Conservation (phyloP, 768 basidiomycete species). For the Dentipellis fragilis region DNA sequence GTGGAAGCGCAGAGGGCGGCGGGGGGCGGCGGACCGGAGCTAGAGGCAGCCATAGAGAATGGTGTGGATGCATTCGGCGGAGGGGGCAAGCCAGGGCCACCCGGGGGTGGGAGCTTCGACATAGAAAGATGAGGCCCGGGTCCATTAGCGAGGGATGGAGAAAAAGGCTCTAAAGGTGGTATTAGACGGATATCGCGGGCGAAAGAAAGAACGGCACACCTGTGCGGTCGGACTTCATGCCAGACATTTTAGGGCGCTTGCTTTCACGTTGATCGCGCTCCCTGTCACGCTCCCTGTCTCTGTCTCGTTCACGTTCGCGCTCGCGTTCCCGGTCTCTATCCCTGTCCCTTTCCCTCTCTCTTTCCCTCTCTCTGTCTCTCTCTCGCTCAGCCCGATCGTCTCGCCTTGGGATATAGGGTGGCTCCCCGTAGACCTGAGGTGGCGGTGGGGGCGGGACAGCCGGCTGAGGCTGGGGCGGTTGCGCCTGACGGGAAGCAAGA, state of each 20-base stretch:
- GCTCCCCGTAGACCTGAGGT: constrained; percentile 8
- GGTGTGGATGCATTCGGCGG: constrained; percentile 13
- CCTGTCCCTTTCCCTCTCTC: constrained; percentile 22
- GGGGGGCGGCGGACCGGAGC: not conserved
- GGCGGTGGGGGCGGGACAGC: constrained; percentile 13
- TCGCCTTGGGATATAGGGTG: constrained; percentile 8
- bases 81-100: constrained; percentile 14
- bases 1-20: not conserved
- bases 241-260: constrained; percentile 13
- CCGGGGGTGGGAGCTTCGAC: constrained; percentile 7
- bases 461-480: constrained; percentile 18
- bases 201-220: constrained; percentile 2
- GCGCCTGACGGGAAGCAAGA: constrained; percentile 35
- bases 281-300: constrained; percentile 29
- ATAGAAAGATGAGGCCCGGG: constrained; percentile 5
- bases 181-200: not conserved
- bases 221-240: constrained; percentile 15
- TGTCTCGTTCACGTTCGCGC: constrained; percentile 22
- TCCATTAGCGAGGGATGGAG: constrained; percentile 11
- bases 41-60: constrained; percentile 1
- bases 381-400: constrained; percentile 21
- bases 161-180: constrained; percentile 9
- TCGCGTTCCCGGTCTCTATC: constrained; percentile 21
- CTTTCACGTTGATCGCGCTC: constrained; percentile 13
- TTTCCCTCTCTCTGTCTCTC: constrained; percentile 27